Base-by-base conservation (phyloP, 2,329 filamentous ascomycete genomes). In the Aspergillus brunneoviolaceus region DNA sequence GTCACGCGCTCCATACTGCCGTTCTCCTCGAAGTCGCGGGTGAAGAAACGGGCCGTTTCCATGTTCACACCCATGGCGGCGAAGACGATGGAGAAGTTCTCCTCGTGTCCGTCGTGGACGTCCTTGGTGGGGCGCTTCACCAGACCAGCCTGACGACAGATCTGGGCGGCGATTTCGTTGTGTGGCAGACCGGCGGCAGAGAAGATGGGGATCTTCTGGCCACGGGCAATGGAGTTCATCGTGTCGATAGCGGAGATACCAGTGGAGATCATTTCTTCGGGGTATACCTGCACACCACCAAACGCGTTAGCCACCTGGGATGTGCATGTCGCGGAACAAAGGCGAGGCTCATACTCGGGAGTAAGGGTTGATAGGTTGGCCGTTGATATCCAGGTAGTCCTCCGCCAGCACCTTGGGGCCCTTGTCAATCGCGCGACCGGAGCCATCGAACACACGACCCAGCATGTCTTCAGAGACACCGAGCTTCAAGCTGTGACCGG, bases 31-130 rank as follows among this genome's bases (percentile, higher is more conserved):
- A 99, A 99, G 74, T 99, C 95, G 67, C 92, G 87, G 42, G 94
- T 98, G 84, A 99, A 99, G 87, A 99, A 99, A 71, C 95, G 90
- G 71, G 90, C 91, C 33, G 95, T 99, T 78, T 99, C 95, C 89
- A 99, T 88, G 83, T 99, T 99, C 70, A 99, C 95, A 92, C 95
- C 95, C 95, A 99, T 99, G 74, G 95, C 95, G 75, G 92, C 96
- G 76, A 99, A 99, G 60, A 99, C 95, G 72, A 99, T 99, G 62
- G 93, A 97, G 85, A 99, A 99, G 84, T 99, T 99, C 74, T 99
- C 95, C 74, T 97, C 92, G 79, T 99, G 95, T 59, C 88, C 93
- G 73, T 99, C 96, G 74, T 99, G 95, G 27, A 95, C 88, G 67
- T 90, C 93, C 86, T 99, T 99, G 77, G 91, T 96, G 39, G 92